Conservation (phyloP, 129 eudicot genomes). For the Arctium lappa region DNA sequence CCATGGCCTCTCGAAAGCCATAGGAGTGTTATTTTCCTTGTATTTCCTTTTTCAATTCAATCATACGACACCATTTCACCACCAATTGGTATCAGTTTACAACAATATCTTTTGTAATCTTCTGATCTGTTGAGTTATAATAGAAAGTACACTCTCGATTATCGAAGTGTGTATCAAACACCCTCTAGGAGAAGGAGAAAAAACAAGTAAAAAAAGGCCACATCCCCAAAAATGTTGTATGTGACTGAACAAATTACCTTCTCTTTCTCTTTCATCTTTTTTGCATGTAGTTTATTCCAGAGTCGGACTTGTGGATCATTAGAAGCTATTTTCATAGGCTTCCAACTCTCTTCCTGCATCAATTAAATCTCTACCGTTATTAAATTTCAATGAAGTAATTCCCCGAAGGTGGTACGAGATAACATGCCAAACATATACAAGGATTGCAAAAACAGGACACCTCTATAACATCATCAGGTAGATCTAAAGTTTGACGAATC, state of each 20-base stretch:
- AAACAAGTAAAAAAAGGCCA: neutral
- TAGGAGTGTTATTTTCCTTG: too few species aligned
- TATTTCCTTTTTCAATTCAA: too few species aligned
- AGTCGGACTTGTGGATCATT: conserved; percentile 67
- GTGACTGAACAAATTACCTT: conserved; percentile 36
- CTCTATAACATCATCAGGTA: conserved; percentile 83
- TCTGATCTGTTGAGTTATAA: too few species aligned
- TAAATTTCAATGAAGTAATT: conserved; percentile 6
- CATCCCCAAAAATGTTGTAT: neutral
- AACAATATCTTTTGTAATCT: too few species aligned
- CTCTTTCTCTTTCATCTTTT: conserved; percentile 54
- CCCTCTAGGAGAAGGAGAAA: too few species aligned
- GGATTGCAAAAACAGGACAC: conserved; percentile 44
- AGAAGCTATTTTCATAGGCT: conserved; percentile 50
- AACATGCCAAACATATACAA: too few species aligned
- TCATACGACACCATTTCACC: too few species aligned
- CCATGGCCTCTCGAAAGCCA: too few species aligned
- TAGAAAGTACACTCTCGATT: too few species aligned
- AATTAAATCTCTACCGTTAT: conserved; percentile 7
- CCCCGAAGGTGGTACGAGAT: too few species aligned
- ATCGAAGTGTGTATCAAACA: too few species aligned
- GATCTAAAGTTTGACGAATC: conserved; percentile 56
- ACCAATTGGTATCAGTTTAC: too few species aligned
- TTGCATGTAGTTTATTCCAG: conserved; percentile 59
- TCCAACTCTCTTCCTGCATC: conserved; percentile 63